Percentiles rank a stretch among this genome's conserved stretches.
Conservation (phyloP, 106 monocot genomes). For the Alisma plantagoaquatica region DNA sequence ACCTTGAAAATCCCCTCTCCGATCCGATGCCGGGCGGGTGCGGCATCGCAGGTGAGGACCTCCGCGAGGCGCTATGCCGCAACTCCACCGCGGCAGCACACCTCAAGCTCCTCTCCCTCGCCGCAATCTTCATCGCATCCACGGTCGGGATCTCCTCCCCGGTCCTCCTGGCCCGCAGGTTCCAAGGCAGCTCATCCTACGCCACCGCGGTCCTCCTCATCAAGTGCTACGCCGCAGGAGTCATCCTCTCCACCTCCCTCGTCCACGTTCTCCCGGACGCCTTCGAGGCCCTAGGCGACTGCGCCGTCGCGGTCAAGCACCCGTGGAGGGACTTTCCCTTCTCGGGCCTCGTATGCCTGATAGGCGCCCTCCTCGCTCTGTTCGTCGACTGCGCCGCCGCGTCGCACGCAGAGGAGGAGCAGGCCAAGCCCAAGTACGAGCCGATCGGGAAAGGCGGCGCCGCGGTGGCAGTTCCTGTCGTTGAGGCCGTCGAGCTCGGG, state of each 20-base stretch:
- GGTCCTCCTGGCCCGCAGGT: constrained; percentile 57
- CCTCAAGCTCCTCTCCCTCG: constrained; percentile 64
- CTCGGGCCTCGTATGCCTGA: constrained; percentile 61
- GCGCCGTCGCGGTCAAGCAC: constrained; percentile 49
- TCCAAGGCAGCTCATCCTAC: constrained; percentile 43
- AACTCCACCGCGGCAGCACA: constrained; percentile 50
- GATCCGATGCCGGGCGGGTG: constrained; percentile 18
- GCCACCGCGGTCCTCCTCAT: constrained; percentile 49
- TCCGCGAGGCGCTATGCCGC: constrained; percentile 36
- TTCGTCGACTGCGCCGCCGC: constrained; percentile 81
- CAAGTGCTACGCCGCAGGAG: constrained; percentile 96
- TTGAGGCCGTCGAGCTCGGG: neutral
- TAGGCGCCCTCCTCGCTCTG: constrained; percentile 78
- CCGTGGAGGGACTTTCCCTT: constrained; percentile 93
- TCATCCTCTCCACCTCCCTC: constrained; percentile 87
- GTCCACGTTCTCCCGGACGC: constrained; percentile 97
- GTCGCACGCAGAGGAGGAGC: constrained; percentile 35
- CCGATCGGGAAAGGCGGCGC: constrained; percentile 1
- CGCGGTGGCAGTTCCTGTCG: too few relatives aligned
- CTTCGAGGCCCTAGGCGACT: constrained; percentile 62
- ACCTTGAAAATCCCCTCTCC: too few relatives aligned
- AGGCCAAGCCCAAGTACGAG: constrained; percentile 4
- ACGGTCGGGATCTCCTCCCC: constrained; percentile 61
- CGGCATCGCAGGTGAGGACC: constrained; percentile 6
- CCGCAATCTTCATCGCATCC: constrained; percentile 51